Evolutionary conservation across 768 basidiomycete genomes (phyloP).

Genomic region (Trametes sanguinea): DNA sequence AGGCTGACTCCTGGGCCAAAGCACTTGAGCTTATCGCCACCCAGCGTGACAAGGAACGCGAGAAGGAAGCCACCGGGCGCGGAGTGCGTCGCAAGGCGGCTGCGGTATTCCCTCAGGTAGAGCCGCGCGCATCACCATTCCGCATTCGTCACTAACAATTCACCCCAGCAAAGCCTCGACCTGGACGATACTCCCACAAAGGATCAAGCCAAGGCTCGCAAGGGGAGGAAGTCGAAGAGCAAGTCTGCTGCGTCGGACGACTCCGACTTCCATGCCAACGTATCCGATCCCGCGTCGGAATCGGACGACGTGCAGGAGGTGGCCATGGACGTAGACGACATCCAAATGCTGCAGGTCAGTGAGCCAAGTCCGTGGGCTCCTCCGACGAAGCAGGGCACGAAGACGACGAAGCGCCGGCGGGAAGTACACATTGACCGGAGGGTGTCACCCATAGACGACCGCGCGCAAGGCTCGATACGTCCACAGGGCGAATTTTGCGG

Average conservation of each 20-base stretch:
- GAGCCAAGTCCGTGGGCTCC: background rate
- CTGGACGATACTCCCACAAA: conserved; percentile 42
- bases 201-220: conserved; percentile 28
- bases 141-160: conserved; percentile 5
- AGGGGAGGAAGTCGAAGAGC: conserved; percentile 35
- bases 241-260: conserved; percentile 40
- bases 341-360: conserved; percentile 4
- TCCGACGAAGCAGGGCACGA: background rate
- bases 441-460: conserved; percentile 20
- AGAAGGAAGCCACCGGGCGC: conserved; percentile 63
- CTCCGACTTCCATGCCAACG: conserved; percentile 41
- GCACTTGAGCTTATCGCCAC: conserved; percentile 55
- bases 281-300: conserved; percentile 29
- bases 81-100: conserved; percentile 76
- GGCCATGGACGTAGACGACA: conserved; percentile 15
- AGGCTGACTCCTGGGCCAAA: conserved; percentile 80
- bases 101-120: conserved; percentile 45
- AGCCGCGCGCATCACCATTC: background rate
- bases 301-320: conserved; percentile 15
- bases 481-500: conserved; percentile 46
- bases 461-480: background rate
- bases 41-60: conserved; percentile 48
- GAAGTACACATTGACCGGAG: conserved; percentile 1
- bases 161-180: conserved; percentile 31
- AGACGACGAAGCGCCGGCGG: background rate